Evolutionary conservation across 768 basidiomycete genomes (phyloP).

Genomic region (Tricholomella constricta): DNA sequence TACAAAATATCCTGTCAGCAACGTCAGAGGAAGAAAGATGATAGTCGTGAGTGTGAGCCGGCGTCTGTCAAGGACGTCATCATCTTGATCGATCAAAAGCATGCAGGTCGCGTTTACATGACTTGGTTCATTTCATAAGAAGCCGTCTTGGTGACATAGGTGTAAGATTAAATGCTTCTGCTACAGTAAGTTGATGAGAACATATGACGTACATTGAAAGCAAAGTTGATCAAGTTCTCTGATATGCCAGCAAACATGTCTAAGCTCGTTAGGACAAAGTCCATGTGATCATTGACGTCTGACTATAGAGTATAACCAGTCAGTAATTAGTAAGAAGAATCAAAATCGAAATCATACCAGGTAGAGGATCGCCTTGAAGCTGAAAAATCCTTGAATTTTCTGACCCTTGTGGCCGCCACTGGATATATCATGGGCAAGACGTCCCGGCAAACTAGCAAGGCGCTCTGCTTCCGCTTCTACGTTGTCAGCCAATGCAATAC

Average conservation of each 20-base stretch:
- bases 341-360: slow-evolving; percentile 40
- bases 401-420: slow-evolving; percentile 8
- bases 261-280: slow-evolving; percentile 62
- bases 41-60: slow-evolving; percentile 69
- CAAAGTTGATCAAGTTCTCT: slow-evolving; percentile 69
- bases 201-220: slow-evolving; percentile 58
- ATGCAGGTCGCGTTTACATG: slow-evolving; percentile 46
- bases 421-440: no score
- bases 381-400: slow-evolving; percentile 52
- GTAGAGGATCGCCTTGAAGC: slow-evolving; percentile 66
- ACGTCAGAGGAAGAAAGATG: slow-evolving; percentile 69
- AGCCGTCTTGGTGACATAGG: slow-evolving; percentile 45
- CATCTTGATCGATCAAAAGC: background rate
- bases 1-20: slow-evolving; percentile 70
- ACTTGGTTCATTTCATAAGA: slow-evolving; percentile 75
- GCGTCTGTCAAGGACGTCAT: slow-evolving; percentile 42
- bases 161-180: background rate
- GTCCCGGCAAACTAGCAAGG: no score
- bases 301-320: slow-evolving; percentile 40
- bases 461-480: no score
- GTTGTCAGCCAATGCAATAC: slow-evolving; percentile 51
- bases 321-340: background rate
- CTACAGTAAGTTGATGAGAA: background rate
- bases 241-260: slow-evolving; percentile 69
- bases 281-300: slow-evolving; percentile 74